These are phyloP conservation scores for Eruca vesicaria DNA, from an alignment of 441 rosid genomes.

Conservation along the genomic window DNA sequence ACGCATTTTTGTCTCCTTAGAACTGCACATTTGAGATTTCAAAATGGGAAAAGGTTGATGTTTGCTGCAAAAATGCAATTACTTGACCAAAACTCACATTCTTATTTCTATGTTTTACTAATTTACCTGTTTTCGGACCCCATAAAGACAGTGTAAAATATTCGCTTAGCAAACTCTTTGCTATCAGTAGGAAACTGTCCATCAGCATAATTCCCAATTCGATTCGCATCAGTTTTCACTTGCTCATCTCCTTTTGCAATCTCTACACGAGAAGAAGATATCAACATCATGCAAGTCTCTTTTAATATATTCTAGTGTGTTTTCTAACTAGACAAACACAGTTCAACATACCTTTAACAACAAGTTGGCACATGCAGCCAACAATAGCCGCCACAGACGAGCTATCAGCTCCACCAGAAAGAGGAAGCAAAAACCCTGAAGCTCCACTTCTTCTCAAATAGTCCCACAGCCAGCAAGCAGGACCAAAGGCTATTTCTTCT, in stretches of 20 bases:
- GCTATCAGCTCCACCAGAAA: conserved; percentile 99
- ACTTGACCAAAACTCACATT: neutral
- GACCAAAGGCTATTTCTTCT: conserved; percentile 98
- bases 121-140: conserved; percentile 93
- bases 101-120: neutral
- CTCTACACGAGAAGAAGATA: conserved; percentile 44
- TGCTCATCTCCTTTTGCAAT: conserved; percentile 86
- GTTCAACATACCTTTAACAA: conserved; percentile 64
- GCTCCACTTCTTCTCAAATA: conserved; percentile 97
- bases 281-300: neutral
- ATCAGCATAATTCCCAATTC: conserved; percentile 68
- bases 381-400: conserved; percentile 98
- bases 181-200: conserved; percentile 87
- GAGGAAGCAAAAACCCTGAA: conserved; percentile 98
- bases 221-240: conserved; percentile 91
- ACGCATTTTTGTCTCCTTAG: conserved; percentile 64
- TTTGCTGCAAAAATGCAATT: neutral
- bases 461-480: conserved; percentile 99
- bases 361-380: conserved; percentile 99
- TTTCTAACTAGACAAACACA: neutral
- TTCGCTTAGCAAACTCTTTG: conserved; percentile 88
- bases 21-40: conserved; percentile 45
- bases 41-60: neutral
- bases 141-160: conserved; percentile 95
- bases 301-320: neutral